Conservation (phyloP, 148 eudicot species). For the Linanthus parryae region DNA sequence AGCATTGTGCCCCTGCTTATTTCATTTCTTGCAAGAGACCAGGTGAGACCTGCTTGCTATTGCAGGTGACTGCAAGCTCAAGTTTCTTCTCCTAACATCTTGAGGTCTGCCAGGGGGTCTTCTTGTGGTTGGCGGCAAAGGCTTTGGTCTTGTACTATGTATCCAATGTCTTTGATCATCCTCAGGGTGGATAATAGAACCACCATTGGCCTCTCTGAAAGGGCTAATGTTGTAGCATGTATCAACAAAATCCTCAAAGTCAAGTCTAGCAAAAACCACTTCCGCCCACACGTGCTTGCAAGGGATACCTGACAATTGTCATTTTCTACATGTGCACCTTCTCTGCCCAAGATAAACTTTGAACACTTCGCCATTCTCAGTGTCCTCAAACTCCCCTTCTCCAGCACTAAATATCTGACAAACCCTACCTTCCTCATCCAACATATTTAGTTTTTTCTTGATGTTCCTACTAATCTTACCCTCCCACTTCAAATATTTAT, state of each 20-base stretch:
- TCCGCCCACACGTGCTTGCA: background rate
- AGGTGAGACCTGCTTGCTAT: background rate
- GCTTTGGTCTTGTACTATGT: background rate
- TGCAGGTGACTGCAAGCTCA: background rate
- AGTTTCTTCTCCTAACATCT: background rate
- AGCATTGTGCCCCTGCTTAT: background rate
- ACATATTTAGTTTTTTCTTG: background rate
- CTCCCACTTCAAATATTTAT: background rate
- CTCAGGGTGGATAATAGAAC: background rate
- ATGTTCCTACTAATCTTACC: background rate
- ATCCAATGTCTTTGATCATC: background rate
- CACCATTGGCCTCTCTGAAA: too few relatives aligned
- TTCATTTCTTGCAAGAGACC: background rate
- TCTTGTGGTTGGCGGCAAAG: background rate
- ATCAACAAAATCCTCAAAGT: too few relatives aligned
- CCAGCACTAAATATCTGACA: background rate
- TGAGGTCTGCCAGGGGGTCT: background rate
- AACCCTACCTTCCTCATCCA: background rate
- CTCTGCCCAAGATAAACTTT: background rate
- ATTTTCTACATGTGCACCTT: background rate
- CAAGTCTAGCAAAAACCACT: too few relatives aligned
- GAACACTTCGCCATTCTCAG: background rate
- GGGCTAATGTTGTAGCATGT: too few relatives aligned
- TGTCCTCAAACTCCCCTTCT: background rate
- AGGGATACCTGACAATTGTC: background rate